These are phyloP conservation scores for Cladosporium sp. DNA, from an alignment of 2,329 filamentous ascomycete species.

Conservation along the genomic window DNA sequence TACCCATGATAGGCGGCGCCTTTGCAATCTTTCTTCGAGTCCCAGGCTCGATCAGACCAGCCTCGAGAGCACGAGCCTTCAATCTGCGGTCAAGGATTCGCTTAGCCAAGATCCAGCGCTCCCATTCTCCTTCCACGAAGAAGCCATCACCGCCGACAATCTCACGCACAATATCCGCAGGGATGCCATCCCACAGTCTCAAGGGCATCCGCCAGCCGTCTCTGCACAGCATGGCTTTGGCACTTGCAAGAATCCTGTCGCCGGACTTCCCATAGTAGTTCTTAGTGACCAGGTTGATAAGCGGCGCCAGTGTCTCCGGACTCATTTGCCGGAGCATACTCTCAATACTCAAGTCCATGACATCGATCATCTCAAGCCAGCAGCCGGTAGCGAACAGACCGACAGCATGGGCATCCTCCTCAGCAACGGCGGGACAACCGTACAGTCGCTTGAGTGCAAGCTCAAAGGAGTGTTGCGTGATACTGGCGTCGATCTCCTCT, in stretches of 20 bases:
- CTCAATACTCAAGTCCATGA: slow-evolving; percentile 55
- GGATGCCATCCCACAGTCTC: slow-evolving; percentile 58
- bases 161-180: slow-evolving; percentile 58
- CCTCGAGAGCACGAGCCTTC: slow-evolving; percentile 48
- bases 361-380: slow-evolving; percentile 60
- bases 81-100: slow-evolving; percentile 55
- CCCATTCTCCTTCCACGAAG: slow-evolving; percentile 59
- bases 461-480: slow-evolving; percentile 55
- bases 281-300: slow-evolving; percentile 55
- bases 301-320: slow-evolving; percentile 47
- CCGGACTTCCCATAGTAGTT: slow-evolving; percentile 59
- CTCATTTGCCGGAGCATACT: slow-evolving; percentile 57
- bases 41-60: slow-evolving; percentile 48
- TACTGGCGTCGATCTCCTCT: slow-evolving; percentile 55
- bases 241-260: slow-evolving; percentile 56
- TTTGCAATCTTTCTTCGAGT: slow-evolving; percentile 45
- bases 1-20: slow-evolving; percentile 48
- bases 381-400: slow-evolving; percentile 57
- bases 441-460: slow-evolving; percentile 57
- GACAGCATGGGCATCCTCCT: slow-evolving; percentile 55
- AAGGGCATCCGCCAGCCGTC: slow-evolving; percentile 59
- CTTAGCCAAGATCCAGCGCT: slow-evolving; percentile 57
- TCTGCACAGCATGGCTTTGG: slow-evolving; percentile 59
- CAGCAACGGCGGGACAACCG: slow-evolving; percentile 49
- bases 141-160: slow-evolving; percentile 61